Evolutionary conservation across 148 eudicot genomes (phyloP).

Genomic region (Drosera capensis): DNA sequence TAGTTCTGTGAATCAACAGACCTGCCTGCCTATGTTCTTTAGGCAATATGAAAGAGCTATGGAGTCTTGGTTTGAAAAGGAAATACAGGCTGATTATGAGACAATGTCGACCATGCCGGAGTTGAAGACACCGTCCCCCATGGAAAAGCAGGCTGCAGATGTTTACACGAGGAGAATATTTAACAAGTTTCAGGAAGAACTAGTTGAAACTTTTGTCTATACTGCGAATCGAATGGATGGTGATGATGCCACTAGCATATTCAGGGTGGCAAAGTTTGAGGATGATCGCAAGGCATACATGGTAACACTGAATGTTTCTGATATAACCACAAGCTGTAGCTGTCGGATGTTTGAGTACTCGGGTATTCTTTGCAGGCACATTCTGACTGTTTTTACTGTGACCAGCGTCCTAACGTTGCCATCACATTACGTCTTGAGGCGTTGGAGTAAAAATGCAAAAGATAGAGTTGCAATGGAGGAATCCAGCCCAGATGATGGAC

Average conservation of each 20-base stretch:
- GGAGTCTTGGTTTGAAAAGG: constrained; percentile 71
- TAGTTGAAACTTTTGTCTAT: constrained; percentile 91
- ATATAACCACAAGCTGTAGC: constrained; percentile 74
- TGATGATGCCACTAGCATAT: constrained; percentile 50
- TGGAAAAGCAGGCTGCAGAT: constrained; percentile 89
- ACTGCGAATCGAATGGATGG: constrained; percentile 80
- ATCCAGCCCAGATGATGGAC: constrained; percentile 17
- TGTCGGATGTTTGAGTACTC: constrained; percentile 86
- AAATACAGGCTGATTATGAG: constrained; percentile 74
- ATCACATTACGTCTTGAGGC: constrained; percentile 69
- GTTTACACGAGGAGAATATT: constrained; percentile 71
- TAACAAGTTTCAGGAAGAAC: constrained; percentile 77
- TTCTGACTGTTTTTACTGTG: constrained; percentile 82
- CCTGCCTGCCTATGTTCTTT: constrained; percentile 74
- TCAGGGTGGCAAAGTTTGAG: constrained; percentile 78
- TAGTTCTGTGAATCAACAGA: constrained; percentile 66
- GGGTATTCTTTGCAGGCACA: constrained; percentile 81
- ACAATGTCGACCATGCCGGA: constrained; percentile 52
- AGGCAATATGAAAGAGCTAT: constrained; percentile 90
- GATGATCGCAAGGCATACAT: constrained; percentile 63
- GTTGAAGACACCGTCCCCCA: constrained; percentile 82
- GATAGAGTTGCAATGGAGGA: constrained; percentile 28
- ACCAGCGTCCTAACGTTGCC: constrained; percentile 88
- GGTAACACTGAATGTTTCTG: constrained; percentile 46
- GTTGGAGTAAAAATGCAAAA: constrained; percentile 92